Base-by-base conservation (phyloP, 2,329 filamentous ascomycete genomes). In the Xylaria sp. region DNA sequence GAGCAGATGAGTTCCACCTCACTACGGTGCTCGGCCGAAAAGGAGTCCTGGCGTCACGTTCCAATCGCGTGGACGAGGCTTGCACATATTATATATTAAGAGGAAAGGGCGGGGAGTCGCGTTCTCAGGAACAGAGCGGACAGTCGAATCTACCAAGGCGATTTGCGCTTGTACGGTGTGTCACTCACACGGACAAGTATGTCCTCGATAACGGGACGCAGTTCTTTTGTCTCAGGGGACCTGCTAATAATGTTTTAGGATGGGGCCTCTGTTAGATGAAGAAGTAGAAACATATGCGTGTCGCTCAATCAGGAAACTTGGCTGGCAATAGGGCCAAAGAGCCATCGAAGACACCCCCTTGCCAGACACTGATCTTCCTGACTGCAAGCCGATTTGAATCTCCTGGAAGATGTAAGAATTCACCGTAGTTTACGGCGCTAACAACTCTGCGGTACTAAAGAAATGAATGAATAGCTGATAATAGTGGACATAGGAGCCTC, bases 281-380 rank as follows among this genome's bases (percentile, higher is more conserved):
- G 59, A 65, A 66, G 68, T 68, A 68, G 66, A 73, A 67, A 63
- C 52, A 52, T 61, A 75, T 76, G 76, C 76, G 75, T 63, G 75
- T 76, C 73, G 75, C 76, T 73, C 68, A 66, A 76, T 76, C 44
- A 68, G 76, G 76, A 74, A 76, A 34, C 13, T 41, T 69, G 61
- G 59, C 64, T 60, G 57, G 46, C 54, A 58, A 63, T 31, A 50
- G 51, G 39, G 39, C 51, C 51, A 51, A 57, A 41, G 61, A 55
- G 15, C 41, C 51, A 56, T 59, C n/a, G 37, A 55, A 44, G 48
- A 63, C 4, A 20, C 39, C 56, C 48, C 63, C 54, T 34, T 52
- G 67, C 59, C 28, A n/a, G 46, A 60, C 46, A 63, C 20, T 57
- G 56, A 54, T 70, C 41, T 57, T 50, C 60, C 41, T 65, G 46